Conservation (phyloP, 2,329 filamentous ascomycete species). For the Colletotrichum graminicola region DNA sequence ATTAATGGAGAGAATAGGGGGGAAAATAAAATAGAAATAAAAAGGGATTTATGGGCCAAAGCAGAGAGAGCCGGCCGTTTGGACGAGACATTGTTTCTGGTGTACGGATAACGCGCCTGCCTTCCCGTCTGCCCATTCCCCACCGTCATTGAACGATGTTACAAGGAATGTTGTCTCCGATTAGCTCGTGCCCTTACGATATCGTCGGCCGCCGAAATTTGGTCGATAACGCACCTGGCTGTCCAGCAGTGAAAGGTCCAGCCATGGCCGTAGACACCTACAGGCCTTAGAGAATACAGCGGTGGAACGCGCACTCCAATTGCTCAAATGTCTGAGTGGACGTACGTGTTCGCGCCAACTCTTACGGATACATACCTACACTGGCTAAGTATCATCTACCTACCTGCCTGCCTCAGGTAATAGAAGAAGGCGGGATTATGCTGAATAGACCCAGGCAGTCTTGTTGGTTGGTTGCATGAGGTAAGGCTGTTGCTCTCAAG, state of each 20-base stretch:
- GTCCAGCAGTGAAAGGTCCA: not conserved
- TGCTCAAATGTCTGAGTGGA: constrained; percentile 6
- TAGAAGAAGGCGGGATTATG: not conserved
- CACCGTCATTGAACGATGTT: constrained; percentile 23
- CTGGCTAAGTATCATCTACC: no score
- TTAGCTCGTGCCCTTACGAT: constrained; percentile 6
- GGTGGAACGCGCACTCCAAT: not conserved
- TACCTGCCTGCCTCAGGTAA: no score
- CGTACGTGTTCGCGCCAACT: not conserved
- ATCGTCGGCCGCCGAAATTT: not conserved
- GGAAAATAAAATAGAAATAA: not conserved
- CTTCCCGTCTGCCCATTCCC: constrained; percentile 37
- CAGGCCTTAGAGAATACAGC: not conserved
- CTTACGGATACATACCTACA: not conserved
- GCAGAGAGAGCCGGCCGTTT: constrained; percentile 23
- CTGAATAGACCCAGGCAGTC: not conserved
- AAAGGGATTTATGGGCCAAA: not conserved
- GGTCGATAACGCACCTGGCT: not conserved
- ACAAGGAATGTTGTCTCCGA: constrained; percentile 32
- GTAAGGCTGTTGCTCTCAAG: not conserved
- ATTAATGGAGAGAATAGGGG: not conserved
- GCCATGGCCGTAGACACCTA: no score
- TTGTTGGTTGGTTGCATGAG: constrained; percentile 8
- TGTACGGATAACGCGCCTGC: constrained; percentile 24
- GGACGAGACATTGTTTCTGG: constrained; percentile 40